Conservation (phyloP, 2,329 filamentous ascomycete species). For the Aspergillus sp. region DNA sequence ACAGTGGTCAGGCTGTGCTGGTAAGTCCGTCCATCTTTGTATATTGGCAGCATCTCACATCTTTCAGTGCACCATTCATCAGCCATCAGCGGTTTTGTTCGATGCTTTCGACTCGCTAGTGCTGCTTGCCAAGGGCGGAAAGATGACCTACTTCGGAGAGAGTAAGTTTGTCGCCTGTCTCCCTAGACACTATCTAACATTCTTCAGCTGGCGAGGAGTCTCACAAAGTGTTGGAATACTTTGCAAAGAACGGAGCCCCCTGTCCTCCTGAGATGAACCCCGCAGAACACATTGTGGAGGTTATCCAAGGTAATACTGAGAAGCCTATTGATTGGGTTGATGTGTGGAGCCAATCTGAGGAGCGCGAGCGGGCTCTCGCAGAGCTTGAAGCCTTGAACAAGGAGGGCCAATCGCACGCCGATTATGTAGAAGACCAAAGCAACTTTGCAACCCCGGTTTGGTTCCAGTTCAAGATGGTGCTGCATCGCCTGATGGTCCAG, state of each 20-base stretch:
- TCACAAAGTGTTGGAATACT: constrained; percentile 50
- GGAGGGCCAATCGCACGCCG: constrained; percentile 18
- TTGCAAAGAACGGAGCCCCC: constrained; percentile 56
- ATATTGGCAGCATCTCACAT: not conserved
- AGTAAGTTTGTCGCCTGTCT: constrained; percentile 26
- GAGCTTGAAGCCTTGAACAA: constrained; percentile 32
- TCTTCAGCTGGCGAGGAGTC: constrained; percentile 39
- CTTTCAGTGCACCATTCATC: constrained; percentile 62
- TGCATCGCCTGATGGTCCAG: constrained; percentile 35
- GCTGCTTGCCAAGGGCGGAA: constrained; percentile 65
- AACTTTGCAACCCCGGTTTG: constrained; percentile 43
- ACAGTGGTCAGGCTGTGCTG: constrained; percentile 66
- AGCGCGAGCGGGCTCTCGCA: constrained; percentile 28
- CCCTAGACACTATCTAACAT: not conserved
- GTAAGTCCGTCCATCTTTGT: constrained; percentile 35
- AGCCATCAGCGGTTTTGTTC: constrained; percentile 68
- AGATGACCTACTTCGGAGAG: constrained; percentile 68
- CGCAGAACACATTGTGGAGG: constrained; percentile 51
- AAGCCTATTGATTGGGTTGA: constrained; percentile 36
- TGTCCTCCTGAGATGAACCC: constrained; percentile 57
- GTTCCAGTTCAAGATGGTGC: constrained; percentile 43
- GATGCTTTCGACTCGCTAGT: constrained; percentile 67
- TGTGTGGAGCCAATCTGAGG: constrained; percentile 34
- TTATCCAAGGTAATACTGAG: constrained; percentile 32
- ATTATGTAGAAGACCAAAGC: constrained; percentile 35